Conservation (phyloP, 495 filamentous ascomycete genomes). For the Margaritispora aquatica region DNA sequence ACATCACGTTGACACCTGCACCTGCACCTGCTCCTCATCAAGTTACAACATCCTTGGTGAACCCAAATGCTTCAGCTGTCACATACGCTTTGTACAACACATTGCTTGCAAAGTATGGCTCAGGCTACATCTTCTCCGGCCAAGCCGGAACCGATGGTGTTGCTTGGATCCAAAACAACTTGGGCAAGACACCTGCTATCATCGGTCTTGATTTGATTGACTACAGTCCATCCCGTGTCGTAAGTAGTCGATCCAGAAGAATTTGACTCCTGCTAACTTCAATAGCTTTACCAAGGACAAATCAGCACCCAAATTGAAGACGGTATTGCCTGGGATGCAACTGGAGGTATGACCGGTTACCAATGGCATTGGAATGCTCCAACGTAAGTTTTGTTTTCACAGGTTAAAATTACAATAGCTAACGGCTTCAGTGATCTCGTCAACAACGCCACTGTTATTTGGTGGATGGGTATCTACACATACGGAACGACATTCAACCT, state of each 20-base stretch:
- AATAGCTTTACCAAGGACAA: background rate
- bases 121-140: slow-evolving; percentile 25
- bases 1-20: slow-evolving; percentile 32
- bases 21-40: slow-evolving; percentile 31
- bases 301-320: slow-evolving; percentile 34
- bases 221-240: slow-evolving; percentile 38
- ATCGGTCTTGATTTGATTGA: slow-evolving; percentile 40
- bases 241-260: slow-evolving; percentile 25
- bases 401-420: background rate
- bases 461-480: slow-evolving; percentile 44
- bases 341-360: slow-evolving; percentile 39
- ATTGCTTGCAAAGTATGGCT: slow-evolving; percentile 22
- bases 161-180: slow-evolving; percentile 32
- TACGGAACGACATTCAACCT: slow-evolving; percentile 39
- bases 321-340: slow-evolving; percentile 33
- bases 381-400: background rate
- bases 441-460: slow-evolving; percentile 35
- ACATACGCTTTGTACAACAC: slow-evolving; percentile 29
- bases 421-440: slow-evolving; percentile 1
- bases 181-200: slow-evolving; percentile 41
- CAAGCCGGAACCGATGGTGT: slow-evolving; percentile 35
- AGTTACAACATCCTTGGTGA: slow-evolving; percentile 27
- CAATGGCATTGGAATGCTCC: slow-evolving; percentile 38
- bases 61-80: slow-evolving; percentile 22
- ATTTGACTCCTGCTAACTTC: background rate